phyloP scores from a whole-genome alignment of 768 basidiomycete species.

The Leccinellum rugosiceps region DNA sequence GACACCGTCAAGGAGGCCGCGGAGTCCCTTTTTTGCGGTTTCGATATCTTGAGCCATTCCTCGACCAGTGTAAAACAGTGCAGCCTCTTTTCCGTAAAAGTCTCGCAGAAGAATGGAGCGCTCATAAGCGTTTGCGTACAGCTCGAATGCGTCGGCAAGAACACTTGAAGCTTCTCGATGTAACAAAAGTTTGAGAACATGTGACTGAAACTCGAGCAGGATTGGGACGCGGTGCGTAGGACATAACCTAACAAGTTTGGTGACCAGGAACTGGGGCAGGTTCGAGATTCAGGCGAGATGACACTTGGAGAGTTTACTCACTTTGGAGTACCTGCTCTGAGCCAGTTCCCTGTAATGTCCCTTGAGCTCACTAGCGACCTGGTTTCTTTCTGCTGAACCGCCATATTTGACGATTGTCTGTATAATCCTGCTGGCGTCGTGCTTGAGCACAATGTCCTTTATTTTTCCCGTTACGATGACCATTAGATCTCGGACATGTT shows the following conservation, averaged over 20 bases:
- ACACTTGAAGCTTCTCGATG: conserved; percentile 84
- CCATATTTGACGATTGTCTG: conserved; percentile 84
- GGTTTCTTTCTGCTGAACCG: conserved; percentile 65
- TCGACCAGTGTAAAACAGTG: conserved; percentile 56
- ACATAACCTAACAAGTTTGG: conserved; percentile 75
- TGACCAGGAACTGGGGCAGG: conserved; percentile 62
- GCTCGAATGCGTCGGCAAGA: conserved; percentile 85
- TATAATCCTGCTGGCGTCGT: conserved; percentile 86
- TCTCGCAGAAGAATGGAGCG: conserved; percentile 76
- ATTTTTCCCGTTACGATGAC: conserved; percentile 74
- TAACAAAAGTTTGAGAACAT: conserved; percentile 72
- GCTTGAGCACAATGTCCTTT: conserved; percentile 84
- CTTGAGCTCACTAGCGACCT: conserved; percentile 80
- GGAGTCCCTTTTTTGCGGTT: conserved; percentile 61
- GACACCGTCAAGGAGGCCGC: conserved; percentile 60
- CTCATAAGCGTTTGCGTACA: conserved; percentile 84
- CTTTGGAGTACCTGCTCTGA: conserved; percentile 90
- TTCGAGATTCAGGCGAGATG: neutral
- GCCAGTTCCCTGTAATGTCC: conserved; percentile 75
- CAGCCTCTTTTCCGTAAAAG: conserved; percentile 88
- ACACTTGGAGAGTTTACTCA: conserved; percentile 28
- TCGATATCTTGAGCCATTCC: conserved; percentile 65
- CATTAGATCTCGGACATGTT: conserved; percentile 74
- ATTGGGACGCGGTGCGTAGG: conserved; percentile 73
- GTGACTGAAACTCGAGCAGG: conserved; percentile 72